These are phyloP conservation scores for Panellus pusillus DNA, from an alignment of 768 basidiomycete genomes.

Conservation along the genomic window DNA sequence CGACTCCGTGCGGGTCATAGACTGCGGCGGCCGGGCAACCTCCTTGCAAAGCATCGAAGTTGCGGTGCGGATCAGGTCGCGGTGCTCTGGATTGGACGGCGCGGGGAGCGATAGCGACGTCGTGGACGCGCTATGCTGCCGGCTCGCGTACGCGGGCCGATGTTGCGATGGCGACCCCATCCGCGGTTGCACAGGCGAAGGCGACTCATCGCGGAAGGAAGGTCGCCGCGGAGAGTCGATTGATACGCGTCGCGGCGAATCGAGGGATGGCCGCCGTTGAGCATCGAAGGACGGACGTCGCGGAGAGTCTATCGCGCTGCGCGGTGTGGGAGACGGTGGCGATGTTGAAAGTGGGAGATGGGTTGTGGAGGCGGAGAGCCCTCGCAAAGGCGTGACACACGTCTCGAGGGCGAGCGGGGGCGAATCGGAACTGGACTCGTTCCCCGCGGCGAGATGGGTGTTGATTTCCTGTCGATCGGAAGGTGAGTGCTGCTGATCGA, in stretches of 20 bases:
- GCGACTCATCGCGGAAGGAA: conserved; percentile 42
- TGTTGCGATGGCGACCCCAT: conserved; percentile 48
- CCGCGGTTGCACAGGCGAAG: conserved; percentile 46
- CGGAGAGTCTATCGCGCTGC: conserved; percentile 31
- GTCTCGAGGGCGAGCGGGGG: conserved; percentile 43
- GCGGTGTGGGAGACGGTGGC: conserved; percentile 10
- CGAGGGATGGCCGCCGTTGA: conserved; percentile 32
- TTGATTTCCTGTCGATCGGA: conserved; percentile 31
- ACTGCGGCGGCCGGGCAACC: conserved; percentile 58
- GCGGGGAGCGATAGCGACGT: conserved; percentile 45
- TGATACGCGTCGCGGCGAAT: conserved; percentile 30
- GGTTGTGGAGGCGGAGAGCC: conserved; percentile 51
- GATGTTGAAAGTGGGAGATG: conserved; percentile 47
- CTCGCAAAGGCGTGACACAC: conserved; percentile 44
- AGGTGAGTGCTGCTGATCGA: conserved; percentile 43
- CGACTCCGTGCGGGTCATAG: conserved; percentile 49
- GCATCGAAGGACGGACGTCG: conserved; percentile 40
- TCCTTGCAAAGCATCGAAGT: conserved; percentile 66
- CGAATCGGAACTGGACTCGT: conserved; percentile 45
- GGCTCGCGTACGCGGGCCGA: conserved; percentile 48
- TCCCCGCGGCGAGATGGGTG: conserved; percentile 37
- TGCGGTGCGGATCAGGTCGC: conserved; percentile 69
- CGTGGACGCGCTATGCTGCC: conserved; percentile 59
- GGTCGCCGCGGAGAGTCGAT: conserved; percentile 35
- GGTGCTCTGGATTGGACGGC: conserved; percentile 54